Evolutionary conservation across 805 yeast species (phyloP), one percentile per base, ranked within the genome.

Genomic region (Sugiyamaella mastotermitis): DNA sequence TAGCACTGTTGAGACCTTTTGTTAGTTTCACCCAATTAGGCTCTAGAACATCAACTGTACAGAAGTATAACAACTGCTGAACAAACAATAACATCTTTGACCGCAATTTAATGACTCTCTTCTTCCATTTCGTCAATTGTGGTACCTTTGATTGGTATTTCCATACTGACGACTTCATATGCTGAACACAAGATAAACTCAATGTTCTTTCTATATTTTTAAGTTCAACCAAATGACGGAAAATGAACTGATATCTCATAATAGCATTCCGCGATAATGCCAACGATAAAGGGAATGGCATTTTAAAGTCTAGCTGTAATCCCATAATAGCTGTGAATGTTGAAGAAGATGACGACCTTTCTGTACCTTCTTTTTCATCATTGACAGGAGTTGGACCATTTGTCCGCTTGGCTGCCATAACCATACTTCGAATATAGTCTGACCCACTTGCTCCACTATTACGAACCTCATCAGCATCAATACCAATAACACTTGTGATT

Each of bases 231-330:
- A 83, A 64, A 46, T 83, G 78, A 46, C 96, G 73, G 50, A 83
- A 85, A 33, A 87, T 62, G 24, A 85, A 64, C 56, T 90, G 95
- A 53, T 81, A 86, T 46, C 92, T 85, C 34, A 78, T 70, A 13
- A 85, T 64, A 18, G 80, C 76, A 11, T 86, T 80, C 38, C 78
- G 73, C 13, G 83, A 76, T 1, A 86, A 62, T 1, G 92, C 67
- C 18, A 90, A 65, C 51, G 86, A 86, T 34, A 86, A 60, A 0
- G 99, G 99, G 55, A 85, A 92, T 3, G 97, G 96, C 16, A 88
- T 55, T 25, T 45, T 45, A 41, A 63, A 58, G 31, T 64, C 66
- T 17, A 66, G 51, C 43, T 62, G 63, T 23, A 66, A 33, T 0
- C 62, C 64, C 37, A 57, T 57, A 6, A 51, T 37, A 3, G 63